Base-by-base conservation (phyloP, 108 stramenopile genomes). In the Cyclostephanos tholiformis region DNA sequence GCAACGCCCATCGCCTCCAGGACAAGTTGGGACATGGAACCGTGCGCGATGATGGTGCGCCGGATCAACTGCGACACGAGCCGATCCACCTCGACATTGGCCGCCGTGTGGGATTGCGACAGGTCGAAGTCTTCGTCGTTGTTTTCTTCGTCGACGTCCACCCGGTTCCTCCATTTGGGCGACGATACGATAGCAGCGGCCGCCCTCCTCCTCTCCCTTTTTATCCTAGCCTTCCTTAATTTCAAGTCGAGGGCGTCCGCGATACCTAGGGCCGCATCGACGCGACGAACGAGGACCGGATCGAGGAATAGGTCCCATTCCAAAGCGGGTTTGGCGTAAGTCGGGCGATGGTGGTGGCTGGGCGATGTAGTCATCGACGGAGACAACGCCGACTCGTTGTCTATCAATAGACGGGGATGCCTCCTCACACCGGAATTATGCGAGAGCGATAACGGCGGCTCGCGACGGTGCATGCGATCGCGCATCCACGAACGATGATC, bases 271-370 rank as follows among this genome's bases (percentile, higher is more conserved):
- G 83, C 75, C 1, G 29, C 10, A 35, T 84, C 76, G 23, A 86
- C 76, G 19, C 60, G 55, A 2, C 72, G 63, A 2, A 79, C 83
- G 12, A 86, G 29, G 1, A 35, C 70, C 14, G 86, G 86, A 76
- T 87, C 86, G 16, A 87, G 72, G 46, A 87, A 87, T 5, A 87
- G 79, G 57, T 87, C 84, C 86, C 84, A 85, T 38, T 75, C 74
- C 36, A 75, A 48, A 38, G 74, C 74, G 14, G 74, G 74, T 41
- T 74, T 74, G 63, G 46, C 65, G 41, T 65, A 62, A 0, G 35
- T 44, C 6, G 62, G 71, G 6, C 55, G 36, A 6, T 36, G 2
- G 30, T n/a, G 17, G 30, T 22, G n/a, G 27, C 9, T 20, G 61
- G 19, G 19, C 20, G 14, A 19, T 38, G 59, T 2, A 5, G 29